Evolutionary conservation across 768 basidiomycete genomes (phyloP).

Genomic region (Cystobasidium ongulense): DNA sequence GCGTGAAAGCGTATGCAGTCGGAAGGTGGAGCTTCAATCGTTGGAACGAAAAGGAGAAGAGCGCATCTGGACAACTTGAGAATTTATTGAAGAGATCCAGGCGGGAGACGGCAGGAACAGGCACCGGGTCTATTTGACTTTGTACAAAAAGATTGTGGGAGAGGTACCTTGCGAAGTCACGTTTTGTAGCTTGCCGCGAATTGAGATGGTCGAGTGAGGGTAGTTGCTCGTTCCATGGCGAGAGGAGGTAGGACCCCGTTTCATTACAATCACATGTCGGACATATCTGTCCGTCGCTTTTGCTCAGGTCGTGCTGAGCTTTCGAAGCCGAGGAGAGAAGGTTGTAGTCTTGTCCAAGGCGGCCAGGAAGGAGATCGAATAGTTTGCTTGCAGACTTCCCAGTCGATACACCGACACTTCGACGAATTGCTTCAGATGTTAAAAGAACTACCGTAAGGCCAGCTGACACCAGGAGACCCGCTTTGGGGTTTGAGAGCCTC

Average conservation of each 20-base stretch:
- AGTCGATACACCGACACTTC: background rate
- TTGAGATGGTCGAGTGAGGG: background rate
- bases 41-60: background rate
- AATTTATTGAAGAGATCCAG: background rate
- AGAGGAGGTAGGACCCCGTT: background rate
- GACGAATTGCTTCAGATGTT: background rate
- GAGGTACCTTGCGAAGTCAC: slow-evolving; percentile 3
- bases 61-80: slow-evolving; percentile 6
- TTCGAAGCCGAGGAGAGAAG: background rate
- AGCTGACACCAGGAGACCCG: background rate
- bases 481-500: background rate
- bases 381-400: background rate
- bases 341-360: background rate
- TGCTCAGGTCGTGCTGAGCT: too few species aligned
- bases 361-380: background rate
- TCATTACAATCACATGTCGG: background rate
- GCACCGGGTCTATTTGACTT: background rate
- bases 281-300: background rate
- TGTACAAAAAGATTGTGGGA: slow-evolving; percentile 2
- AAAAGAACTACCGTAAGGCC: background rate
- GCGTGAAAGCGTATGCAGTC: slow-evolving; percentile 16
- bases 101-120: background rate
- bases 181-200: background rate
- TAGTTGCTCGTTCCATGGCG: background rate
- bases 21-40: background rate